These are phyloP conservation scores for Calocybe indica DNA, from an alignment of 768 basidiomycete species.

Conservation along the genomic window DNA sequence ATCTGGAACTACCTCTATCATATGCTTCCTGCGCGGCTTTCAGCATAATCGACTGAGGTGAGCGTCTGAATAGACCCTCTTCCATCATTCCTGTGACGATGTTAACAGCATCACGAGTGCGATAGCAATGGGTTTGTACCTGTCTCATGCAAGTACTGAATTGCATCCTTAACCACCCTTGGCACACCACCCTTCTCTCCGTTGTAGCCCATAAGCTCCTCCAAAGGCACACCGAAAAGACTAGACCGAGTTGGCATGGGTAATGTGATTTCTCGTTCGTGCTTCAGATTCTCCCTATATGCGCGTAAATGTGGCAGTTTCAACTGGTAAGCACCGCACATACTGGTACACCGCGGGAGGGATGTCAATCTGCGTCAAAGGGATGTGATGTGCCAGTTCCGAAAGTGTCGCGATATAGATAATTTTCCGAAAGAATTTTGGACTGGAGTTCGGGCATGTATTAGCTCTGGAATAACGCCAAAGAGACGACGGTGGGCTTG, in stretches of 20 bases:
- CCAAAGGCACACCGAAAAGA: constrained; percentile 76
- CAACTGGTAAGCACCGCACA: constrained; percentile 18
- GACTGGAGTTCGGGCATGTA: constrained; percentile 33
- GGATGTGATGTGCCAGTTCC: constrained; percentile 69
- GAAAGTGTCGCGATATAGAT: constrained; percentile 72
- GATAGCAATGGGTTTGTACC: constrained; percentile 27
- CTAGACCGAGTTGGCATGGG: constrained; percentile 56
- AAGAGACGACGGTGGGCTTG: constrained; percentile 17
- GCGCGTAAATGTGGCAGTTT: neutral
- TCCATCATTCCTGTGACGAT: constrained; percentile 47
- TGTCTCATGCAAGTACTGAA: constrained; percentile 61
- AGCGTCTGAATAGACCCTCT: constrained; percentile 81
- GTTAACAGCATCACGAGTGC: neutral
- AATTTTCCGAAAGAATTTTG: constrained; percentile 88
- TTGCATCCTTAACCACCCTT: constrained; percentile 70
- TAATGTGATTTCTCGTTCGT: constrained; percentile 63
- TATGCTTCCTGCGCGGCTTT: constrained; percentile 79
- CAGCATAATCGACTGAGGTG: constrained; percentile 63
- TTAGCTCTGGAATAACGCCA: constrained; percentile 1
- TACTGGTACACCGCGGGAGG: constrained; percentile 80
- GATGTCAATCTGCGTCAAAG: constrained; percentile 84
- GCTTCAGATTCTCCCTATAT: constrained; percentile 70
- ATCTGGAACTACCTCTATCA: constrained; percentile 54
- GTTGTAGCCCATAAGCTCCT: constrained; percentile 77
- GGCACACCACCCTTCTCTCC: constrained; percentile 84